Percentiles rank a stretch among this genome's conserved stretches.
Evolutionary conservation across 306 rosid species (phyloP).

Genomic region (Prunus armeniaca): DNA sequence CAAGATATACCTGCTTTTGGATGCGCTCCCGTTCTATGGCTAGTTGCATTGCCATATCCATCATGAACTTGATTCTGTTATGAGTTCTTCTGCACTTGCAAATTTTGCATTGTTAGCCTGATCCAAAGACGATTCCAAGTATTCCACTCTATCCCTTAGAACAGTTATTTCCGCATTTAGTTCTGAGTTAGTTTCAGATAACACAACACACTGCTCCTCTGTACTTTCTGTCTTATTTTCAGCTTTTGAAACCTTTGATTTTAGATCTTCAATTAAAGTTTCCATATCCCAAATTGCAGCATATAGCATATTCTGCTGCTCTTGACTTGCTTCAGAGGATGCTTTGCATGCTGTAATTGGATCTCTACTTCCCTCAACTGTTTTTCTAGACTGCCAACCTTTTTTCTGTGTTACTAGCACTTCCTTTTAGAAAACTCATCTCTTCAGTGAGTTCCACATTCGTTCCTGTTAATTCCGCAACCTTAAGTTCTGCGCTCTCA

Average conservation of each 20-base stretch:
- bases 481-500: slow-evolving; percentile 72
- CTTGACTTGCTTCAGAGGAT: slow-evolving; percentile 90
- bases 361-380: slow-evolving; percentile 77
- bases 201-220: slow-evolving; percentile 53
- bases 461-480: slow-evolving; percentile 69
- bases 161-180: slow-evolving; percentile 60
- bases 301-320: slow-evolving; percentile 95
- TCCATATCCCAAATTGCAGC: slow-evolving; percentile 99
- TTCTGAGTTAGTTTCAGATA: slow-evolving; percentile 67
- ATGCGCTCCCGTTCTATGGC: slow-evolving; percentile 72
- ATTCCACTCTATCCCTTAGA: slow-evolving; percentile 44
- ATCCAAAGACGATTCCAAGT: slow-evolving; percentile 63
- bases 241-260: slow-evolving; percentile 78
- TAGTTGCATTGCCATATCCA: slow-evolving; percentile 74
- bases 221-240: slow-evolving; percentile 63
- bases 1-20: slow-evolving; percentile 60
- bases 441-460: slow-evolving; percentile 88
- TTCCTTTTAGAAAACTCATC: slow-evolving; percentile 73
- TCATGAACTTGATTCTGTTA: slow-evolving; percentile 49
- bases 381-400: slow-evolving; percentile 84
- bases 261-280: slow-evolving; percentile 86
- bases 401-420: slow-evolving; percentile 62
- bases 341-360: slow-evolving; percentile 77
- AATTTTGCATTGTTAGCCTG: slow-evolving; percentile 44
- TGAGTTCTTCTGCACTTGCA: slow-evolving; percentile 56